Evolutionary conservation across 805 yeast species (phyloP).

Genomic region (Pichia thaimueangensis): DNA sequence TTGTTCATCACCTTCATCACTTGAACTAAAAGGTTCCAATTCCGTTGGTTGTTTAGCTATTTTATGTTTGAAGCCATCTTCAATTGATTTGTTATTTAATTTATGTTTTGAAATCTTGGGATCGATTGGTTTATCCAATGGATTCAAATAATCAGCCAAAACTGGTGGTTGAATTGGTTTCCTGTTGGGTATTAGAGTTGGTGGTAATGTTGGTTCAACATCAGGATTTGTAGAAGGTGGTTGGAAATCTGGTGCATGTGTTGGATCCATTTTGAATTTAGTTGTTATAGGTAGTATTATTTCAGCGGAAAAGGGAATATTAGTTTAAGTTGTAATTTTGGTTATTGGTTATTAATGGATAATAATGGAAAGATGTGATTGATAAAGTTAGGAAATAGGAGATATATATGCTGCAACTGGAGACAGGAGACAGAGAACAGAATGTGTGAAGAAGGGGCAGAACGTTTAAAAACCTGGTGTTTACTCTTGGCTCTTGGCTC

Average conservation of each 20-base stretch:
- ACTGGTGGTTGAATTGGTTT: constrained; percentile 76
- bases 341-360: too few species aligned
- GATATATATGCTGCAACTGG: too few species aligned
- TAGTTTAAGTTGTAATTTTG: too few species aligned
- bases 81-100: neutral
- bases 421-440: too few species aligned
- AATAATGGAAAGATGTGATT: too few species aligned
- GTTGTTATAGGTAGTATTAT: too few species aligned
- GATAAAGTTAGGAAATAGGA: too few species aligned
- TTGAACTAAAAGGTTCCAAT: constrained; percentile 49
- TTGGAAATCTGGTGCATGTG: constrained; percentile 81
- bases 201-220: constrained; percentile 59
- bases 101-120: constrained; percentile 9
- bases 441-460: too few species aligned
- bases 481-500: too few species aligned
- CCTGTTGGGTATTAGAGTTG: constrained; percentile 62
- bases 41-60: constrained; percentile 46
- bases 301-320: too few species aligned
- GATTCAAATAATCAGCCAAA: constrained; percentile 64
- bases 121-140: constrained; percentile 68
- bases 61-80: constrained; percentile 21
- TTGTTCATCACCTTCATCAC: constrained; percentile 33
- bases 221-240: constrained; percentile 71
- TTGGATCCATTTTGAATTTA: constrained; percentile 61
- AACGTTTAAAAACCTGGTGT: too few species aligned